Percentiles rank a stretch among this genome's conserved stretches.
These are phyloP conservation scores for Xylaria sp. DNA, from an alignment of 2,329 filamentous ascomycete genomes.

Conservation along the genomic window DNA sequence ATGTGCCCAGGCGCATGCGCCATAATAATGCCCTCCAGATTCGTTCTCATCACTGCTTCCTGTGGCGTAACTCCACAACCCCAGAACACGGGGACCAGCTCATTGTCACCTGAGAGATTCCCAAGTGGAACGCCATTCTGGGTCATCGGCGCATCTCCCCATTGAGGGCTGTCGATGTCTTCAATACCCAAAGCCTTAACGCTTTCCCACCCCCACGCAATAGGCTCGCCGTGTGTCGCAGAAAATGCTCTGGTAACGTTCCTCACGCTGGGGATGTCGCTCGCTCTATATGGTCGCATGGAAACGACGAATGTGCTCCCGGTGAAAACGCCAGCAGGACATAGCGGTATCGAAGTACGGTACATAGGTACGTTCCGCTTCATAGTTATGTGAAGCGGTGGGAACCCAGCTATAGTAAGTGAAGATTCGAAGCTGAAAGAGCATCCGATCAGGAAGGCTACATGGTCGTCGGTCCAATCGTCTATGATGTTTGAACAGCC, in stretches of 20 bases:
- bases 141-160: slow-evolving; percentile 62
- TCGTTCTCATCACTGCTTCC: slow-evolving; percentile 68
- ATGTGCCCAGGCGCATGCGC: slow-evolving; percentile 71
- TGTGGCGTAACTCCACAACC: slow-evolving; percentile 75
- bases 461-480: slow-evolving; percentile 67
- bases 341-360: slow-evolving; percentile 64
- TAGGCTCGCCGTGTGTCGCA: slow-evolving; percentile 70
- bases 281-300: slow-evolving; percentile 66
- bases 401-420: slow-evolving; percentile 60
- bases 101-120: slow-evolving; percentile 48
- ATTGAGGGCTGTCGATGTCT: slow-evolving; percentile 64
- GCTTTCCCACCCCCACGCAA: slow-evolving; percentile 73
- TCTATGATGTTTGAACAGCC: slow-evolving; percentile 56
- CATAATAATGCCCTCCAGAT: slow-evolving; percentile 65
- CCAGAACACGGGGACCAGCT: slow-evolving; percentile 68
- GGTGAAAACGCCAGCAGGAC: slow-evolving; percentile 67
- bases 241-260: slow-evolving; percentile 64
- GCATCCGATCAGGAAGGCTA: slow-evolving; percentile 71
- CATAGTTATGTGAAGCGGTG: slow-evolving; percentile 60
- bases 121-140: slow-evolving; percentile 53
- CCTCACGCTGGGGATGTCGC: slow-evolving; percentile 63
- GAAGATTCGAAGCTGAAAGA: slow-evolving; percentile 72
- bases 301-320: slow-evolving; percentile 67
- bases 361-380: slow-evolving; percentile 70
- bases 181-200: slow-evolving; percentile 62